phyloP scores from a whole-genome alignment of 352 stramenopile species.

The Blastocystis sp. region DNA sequence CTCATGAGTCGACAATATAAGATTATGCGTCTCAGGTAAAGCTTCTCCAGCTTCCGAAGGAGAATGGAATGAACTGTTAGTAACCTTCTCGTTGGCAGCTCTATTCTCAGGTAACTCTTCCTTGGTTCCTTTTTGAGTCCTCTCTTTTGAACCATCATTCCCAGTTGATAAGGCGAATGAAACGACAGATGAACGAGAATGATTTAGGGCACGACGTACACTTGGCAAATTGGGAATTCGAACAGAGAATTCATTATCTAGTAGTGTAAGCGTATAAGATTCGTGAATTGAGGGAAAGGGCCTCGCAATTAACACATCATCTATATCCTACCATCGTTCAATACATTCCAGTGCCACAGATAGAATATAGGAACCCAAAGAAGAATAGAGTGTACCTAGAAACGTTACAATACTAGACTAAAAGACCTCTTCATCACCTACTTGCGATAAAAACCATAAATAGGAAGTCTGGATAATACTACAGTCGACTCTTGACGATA shows the following conservation, averaged over 20 bases:
- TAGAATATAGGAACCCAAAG: background rate
- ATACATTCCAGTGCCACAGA: background rate
- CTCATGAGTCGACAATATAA: too few species aligned
- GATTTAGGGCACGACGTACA: background rate
- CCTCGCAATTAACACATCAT: background rate
- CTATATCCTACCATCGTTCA: background rate
- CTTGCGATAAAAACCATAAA: conserved; percentile 14
- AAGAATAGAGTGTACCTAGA: background rate
- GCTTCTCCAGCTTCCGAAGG: too few species aligned
- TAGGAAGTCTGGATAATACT: background rate
- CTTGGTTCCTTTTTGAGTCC: too few species aligned
- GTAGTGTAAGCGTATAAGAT: background rate
- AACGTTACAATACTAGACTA: background rate
- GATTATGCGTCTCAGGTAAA: too few species aligned
- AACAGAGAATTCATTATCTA: background rate
- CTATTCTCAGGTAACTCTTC: too few species aligned
- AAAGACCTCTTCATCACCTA: background rate
- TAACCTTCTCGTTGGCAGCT: too few species aligned
- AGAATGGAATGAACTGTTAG: too few species aligned
- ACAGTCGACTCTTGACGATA: conserved; percentile 12
- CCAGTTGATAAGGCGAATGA: too few species aligned
- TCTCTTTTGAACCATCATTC: too few species aligned
- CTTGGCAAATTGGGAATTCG: background rate
- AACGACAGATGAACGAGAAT: background rate
- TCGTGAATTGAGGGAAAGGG: background rate